Evolutionary conservation across 1,284 basidiomycete genomes (phyloP).

Genomic region (Cystobasidium pallidum): DNA sequence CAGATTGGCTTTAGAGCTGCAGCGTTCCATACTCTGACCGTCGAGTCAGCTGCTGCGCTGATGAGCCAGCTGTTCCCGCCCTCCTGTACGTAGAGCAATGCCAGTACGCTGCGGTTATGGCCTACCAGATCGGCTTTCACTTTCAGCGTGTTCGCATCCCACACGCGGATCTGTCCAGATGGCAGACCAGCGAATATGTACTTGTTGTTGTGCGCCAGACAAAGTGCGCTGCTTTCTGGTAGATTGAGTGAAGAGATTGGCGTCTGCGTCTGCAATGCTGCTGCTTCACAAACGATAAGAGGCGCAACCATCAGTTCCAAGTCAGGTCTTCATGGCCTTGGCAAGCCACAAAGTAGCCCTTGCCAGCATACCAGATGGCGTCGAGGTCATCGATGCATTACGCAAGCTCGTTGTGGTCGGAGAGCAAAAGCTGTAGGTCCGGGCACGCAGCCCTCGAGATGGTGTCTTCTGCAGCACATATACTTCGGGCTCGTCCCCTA

Average conservation of each 20-base stretch:
- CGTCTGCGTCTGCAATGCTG: conserved; percentile 13
- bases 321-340: background rate
- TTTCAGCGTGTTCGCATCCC: conserved; percentile 7
- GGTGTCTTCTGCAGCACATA: conserved; percentile 11
- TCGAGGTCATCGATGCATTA: conserved; percentile 10
- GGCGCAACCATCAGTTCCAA: background rate
- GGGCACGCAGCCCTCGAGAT: background rate
- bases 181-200: conserved; percentile 32
- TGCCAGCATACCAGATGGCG: background rate
- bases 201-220: conserved; percentile 29
- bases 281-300: conserved; percentile 3
- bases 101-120: conserved; percentile 25
- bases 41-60: conserved; percentile 51
- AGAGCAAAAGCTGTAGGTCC: background rate
- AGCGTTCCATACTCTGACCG: conserved; percentile 78
- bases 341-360: background rate
- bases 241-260: conserved; percentile 29
- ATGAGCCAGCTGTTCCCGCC: conserved; percentile 38
- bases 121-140: conserved; percentile 23
- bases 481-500: too few species aligned
- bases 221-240: conserved; percentile 38
- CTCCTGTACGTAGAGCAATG: conserved; percentile 24
- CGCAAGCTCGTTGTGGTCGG: background rate
- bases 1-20: conserved; percentile 71
- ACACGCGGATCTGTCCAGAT: conserved; percentile 28